phyloP scores from a whole-genome alignment of 2,329 filamentous ascomycete species.

The Helminthosporium solani region DNA sequence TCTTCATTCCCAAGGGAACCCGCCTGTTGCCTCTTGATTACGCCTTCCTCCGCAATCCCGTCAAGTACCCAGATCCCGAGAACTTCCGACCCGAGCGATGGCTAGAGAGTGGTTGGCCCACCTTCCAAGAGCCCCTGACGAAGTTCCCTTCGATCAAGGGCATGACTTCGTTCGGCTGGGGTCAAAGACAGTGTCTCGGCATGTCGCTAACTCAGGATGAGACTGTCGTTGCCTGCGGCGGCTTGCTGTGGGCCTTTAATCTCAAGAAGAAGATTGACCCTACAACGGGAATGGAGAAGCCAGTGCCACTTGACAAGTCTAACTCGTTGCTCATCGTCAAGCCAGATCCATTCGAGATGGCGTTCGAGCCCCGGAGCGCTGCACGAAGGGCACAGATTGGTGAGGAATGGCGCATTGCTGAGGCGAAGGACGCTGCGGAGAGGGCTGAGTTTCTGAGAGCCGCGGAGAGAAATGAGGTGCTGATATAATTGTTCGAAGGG shows the following conservation, averaged over 20 bases:
- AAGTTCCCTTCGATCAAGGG: conserved; percentile 63
- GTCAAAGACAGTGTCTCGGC: conserved; percentile 62
- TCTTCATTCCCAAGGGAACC: conserved; percentile 52
- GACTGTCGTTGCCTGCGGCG: conserved; percentile 53
- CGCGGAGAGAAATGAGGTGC: conserved; percentile 21
- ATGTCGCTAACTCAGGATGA: conserved; percentile 62
- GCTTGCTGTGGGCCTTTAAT: conserved; percentile 51
- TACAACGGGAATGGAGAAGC: conserved; percentile 42
- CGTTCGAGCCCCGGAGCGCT: conserved; percentile 53
- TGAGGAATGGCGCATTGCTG: conserved; percentile 37
- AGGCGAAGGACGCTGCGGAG: conserved; percentile 40
- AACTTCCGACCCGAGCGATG: conserved; percentile 63
- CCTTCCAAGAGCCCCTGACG: conserved; percentile 64
- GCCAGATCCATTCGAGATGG: conserved; percentile 57
- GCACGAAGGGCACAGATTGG: conserved; percentile 35
- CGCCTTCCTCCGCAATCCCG: conserved; percentile 49
- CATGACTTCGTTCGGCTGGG: conserved; percentile 66
- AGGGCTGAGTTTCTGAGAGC: conserved; percentile 37
- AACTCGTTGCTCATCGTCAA: conserved; percentile 61
- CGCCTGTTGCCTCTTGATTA: conserved; percentile 40
- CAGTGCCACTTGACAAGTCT: conserved; percentile 52
- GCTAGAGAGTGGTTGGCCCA: conserved; percentile 63
- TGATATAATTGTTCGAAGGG: neutral
- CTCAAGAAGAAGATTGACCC: conserved; percentile 52
- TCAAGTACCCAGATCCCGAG: conserved; percentile 64